phyloP scores from a whole-genome alignment of 495 filamentous ascomycete genomes.

The Ascobolus immersus region DNA sequence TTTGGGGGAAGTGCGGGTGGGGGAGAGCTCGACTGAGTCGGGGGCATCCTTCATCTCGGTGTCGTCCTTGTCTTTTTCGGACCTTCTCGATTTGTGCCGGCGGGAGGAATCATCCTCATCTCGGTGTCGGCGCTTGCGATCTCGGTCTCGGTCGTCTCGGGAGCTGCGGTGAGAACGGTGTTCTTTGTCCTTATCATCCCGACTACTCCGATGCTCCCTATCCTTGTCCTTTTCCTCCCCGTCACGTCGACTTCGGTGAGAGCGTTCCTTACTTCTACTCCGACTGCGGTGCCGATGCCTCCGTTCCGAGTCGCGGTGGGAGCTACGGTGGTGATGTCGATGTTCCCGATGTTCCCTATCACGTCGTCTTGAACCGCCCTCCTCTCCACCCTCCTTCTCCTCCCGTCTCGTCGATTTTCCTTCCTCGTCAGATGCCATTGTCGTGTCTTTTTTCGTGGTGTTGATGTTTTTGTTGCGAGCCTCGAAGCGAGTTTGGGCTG shows the following conservation, averaged over 20 bases:
- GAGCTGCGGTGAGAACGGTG: constrained; percentile 20
- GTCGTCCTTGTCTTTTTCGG: background rate
- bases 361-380: background rate
- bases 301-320: background rate
- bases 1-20: constrained; percentile 7
- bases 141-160: constrained; percentile 14
- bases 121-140: constrained; percentile 14
- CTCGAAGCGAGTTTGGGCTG: no score
- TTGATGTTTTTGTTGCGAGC: constrained; percentile 1
- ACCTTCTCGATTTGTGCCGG: constrained; percentile 1
- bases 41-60: background rate
- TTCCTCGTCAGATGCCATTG: constrained; percentile 4
- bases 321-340: background rate
- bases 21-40: background rate
- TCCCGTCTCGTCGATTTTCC: background rate
- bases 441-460: background rate
- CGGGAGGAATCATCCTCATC: background rate
- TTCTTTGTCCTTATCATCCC: constrained; percentile 23
- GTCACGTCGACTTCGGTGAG: background rate
- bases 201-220: no score
- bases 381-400: background rate
- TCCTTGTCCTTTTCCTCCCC: background rate
- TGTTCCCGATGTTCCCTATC: background rate
- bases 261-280: background rate
- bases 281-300: constrained; percentile 1